phyloP scores from a whole-genome alignment of 2,329 filamentous ascomycete species.

The Ceratocystis smalleyi region DNA sequence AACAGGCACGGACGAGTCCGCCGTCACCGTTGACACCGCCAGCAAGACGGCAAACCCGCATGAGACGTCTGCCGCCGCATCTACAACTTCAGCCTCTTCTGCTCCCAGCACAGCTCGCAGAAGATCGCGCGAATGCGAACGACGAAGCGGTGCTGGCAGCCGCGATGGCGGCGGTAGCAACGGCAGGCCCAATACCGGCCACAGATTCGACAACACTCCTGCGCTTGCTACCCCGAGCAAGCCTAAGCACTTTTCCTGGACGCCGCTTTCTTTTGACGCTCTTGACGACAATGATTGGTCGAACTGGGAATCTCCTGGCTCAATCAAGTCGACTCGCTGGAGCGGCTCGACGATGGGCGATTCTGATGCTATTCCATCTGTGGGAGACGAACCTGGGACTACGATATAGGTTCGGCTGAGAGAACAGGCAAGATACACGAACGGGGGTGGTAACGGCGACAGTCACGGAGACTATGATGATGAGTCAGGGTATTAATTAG shows the following conservation, averaged over 20 bases:
- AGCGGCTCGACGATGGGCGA: slow-evolving; percentile 43
- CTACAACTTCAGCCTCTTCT: slow-evolving; percentile 14
- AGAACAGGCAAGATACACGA: neutral
- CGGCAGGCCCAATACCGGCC: neutral
- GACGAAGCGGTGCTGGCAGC: slow-evolving; percentile 14
- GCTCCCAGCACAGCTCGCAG: slow-evolving; percentile 8
- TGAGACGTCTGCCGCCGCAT: slow-evolving; percentile 5
- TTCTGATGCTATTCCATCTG: slow-evolving; percentile 32
- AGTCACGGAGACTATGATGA: neutral
- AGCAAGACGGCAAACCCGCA: neutral
- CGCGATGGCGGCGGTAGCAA: neutral
- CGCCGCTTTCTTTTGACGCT: slow-evolving; percentile 40
- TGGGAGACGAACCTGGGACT: slow-evolving; percentile 30
- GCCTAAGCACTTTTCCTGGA: slow-evolving; percentile 45
- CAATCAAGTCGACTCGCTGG: slow-evolving; percentile 44
- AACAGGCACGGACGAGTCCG: neutral
- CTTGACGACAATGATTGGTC: slow-evolving; percentile 49
- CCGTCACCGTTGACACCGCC: neutral
- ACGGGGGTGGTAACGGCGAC: neutral
- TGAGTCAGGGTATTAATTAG: neutral
- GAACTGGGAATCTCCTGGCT: slow-evolving; percentile 45
- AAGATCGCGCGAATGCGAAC: slow-evolving; percentile 12
- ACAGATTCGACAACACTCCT: neutral
- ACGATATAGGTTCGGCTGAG: slow-evolving; percentile 31
- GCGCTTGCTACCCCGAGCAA: slow-evolving; percentile 26